Percentiles rank a stretch among this genome's conserved stretches.
These are phyloP conservation scores for Rutstroemia sp. DNA, from an alignment of 2,329 filamentous ascomycete genomes.

Conservation along the genomic window DNA sequence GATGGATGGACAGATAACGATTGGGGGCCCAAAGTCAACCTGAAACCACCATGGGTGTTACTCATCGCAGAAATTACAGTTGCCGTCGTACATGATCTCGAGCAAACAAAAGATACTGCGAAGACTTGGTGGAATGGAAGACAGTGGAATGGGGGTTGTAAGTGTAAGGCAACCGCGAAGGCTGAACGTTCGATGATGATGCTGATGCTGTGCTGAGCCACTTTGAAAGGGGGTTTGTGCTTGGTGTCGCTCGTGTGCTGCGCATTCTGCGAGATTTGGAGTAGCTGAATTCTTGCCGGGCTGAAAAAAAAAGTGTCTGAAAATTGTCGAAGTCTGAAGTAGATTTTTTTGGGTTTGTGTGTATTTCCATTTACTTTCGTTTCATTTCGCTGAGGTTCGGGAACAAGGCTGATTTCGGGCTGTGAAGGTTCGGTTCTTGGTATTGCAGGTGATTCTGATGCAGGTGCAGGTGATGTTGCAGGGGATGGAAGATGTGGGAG, in stretches of 20 bases:
- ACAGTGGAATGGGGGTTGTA: neutral
- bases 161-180: constrained; percentile 2
- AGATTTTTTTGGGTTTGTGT: neutral
- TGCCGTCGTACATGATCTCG: constrained; percentile 11
- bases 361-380: neutral
- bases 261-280: neutral
- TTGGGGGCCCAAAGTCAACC: neutral
- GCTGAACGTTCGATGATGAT: constrained; percentile 5
- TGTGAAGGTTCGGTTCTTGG: neutral
- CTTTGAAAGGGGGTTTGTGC: neutral
- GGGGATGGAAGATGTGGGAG: neutral
- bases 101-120: neutral
- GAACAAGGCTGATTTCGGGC: neutral
- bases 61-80: neutral
- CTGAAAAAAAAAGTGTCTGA: neutral
- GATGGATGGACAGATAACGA: neutral
- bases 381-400: neutral
- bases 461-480: neutral
- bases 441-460: neutral
- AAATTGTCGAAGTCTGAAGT: neutral
- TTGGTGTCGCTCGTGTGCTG: neutral
- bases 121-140: neutral
- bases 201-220: constrained; percentile 6
- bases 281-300: neutral
- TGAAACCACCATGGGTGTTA: neutral